Base-by-base conservation (phyloP, 352 stramenopile species). In the Pythium dissotocum region DNA sequence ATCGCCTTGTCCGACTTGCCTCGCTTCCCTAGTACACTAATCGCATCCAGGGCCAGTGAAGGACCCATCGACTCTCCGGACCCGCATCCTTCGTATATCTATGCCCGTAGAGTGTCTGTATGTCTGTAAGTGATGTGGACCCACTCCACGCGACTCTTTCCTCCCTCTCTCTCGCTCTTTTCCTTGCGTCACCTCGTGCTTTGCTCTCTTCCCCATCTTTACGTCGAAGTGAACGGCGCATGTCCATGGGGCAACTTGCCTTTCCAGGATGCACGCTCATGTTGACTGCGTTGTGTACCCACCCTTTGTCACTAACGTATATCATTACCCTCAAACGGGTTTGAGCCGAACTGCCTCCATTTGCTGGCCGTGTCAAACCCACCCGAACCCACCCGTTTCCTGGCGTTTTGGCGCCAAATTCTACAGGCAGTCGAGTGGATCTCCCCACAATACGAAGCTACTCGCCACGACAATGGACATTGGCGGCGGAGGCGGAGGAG, bases 71-170 rank as follows among this genome's bases (percentile, higher is more conserved):
- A 38, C 56, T 65, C 57, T 65, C 16, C 64, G 57, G 57, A 70
- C 57, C 48, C 58, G 49, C 57, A 63, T 61, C 46, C 57, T 70
- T 70, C 48, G 64, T 70, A 65, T 70, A 70, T 70, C 55, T 70
- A 70, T 70, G 63, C 63, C 63, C 63, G 63, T 70, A 60, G 63
- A 70, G 63, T 63, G 62, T 44, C 46, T 64, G 33, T 55, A 70
- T 70, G 63, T 63, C 48, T 70, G 46, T 60, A 58, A 70, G 63
- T 70, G 63, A 65, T 65, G 44, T 49, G 26, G 38, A 35, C 58
- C 32, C 46, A 14, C 32, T 48, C 58, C 26, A 36, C 36, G 14
- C 28, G 12, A 30, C 16, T 9, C 13, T 32, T 64, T 16, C 44
- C 40, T 40, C 28, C 28, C 24, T 18, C 52, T n/a, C 52, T 38